Conservation (phyloP, 768 basidiomycete species). For the Crassisporium funariophilum region DNA sequence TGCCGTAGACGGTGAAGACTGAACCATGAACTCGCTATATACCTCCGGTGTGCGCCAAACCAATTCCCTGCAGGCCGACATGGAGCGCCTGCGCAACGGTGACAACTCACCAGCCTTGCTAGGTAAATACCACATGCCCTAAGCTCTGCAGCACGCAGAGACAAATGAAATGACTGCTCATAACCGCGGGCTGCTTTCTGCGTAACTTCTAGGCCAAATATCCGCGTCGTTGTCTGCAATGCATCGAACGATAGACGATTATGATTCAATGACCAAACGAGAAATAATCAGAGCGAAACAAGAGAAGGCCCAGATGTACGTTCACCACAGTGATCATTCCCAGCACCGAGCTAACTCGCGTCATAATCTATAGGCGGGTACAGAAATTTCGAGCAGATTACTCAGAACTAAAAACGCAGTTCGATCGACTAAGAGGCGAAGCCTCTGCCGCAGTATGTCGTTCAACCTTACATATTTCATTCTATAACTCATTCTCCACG, state of each 20-base stretch:
- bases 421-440: slow-evolving; percentile 75
- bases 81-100: slow-evolving; percentile 79
- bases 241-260: slow-evolving; percentile 94
- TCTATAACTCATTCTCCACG: neutral
- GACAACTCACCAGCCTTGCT: slow-evolving; percentile 80
- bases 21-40: slow-evolving; percentile 90
- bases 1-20: slow-evolving; percentile 4
- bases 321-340: slow-evolving; percentile 5
- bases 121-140: too few relatives aligned
- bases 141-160: neutral
- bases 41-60: slow-evolving; percentile 92
- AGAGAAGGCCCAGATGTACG: slow-evolving; percentile 92
- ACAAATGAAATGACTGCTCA: slow-evolving; percentile 17
- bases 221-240: slow-evolving; percentile 96
- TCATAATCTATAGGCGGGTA: slow-evolving; percentile 64
- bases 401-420: slow-evolving; percentile 75
- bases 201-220: slow-evolving; percentile 81
- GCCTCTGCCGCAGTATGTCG: slow-evolving; percentile 47
- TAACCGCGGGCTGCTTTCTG: slow-evolving; percentile 21
- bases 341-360: neutral
- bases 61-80: slow-evolving; percentile 82
- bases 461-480: neutral
- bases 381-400: slow-evolving; percentile 92
- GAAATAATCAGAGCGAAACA: slow-evolving; percentile 97
- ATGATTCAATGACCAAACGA: slow-evolving; percentile 93